Evolutionary conservation across 441 rosid genomes (phyloP), one percentile per base, ranked within the genome.

Genomic region (Sinapis alba): DNA sequence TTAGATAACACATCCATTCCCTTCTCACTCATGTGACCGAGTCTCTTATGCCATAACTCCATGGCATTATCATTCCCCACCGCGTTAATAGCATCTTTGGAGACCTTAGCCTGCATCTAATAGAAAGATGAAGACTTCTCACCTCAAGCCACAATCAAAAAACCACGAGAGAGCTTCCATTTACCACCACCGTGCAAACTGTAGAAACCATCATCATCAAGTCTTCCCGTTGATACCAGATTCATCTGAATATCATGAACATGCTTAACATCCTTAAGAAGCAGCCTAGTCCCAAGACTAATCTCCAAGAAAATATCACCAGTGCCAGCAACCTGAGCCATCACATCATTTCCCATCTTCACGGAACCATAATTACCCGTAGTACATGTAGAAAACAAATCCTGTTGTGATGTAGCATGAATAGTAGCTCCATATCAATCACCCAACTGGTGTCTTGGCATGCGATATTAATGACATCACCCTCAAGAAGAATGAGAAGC

Each of bases 201-300:
- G 7, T 12, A 32, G 5, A n/a, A 57, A 38, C 43, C 38, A 0
- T 69, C 58, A 36, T 57, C 65, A 24, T 56, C 53, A 69, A 69
- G 26, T 11, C 9, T 58, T 0, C 7, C 2, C 1, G 5, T 58
- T 8, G 56, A 68, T 6, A 53, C 53, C 30, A 53, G 8, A 1
- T 53, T 51, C 20, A 32, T 3, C 0, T 0, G 6, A 7, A 69
- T 0, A 41, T 54, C 1, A 4, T 1, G 36, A 0, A 59, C 28
- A 59, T 69, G 38, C 43, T 59, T 38, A 36, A 59, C 28, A 23
- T 2, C 41, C 6, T 69, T 69, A 69, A 59, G 41, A 41, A 69
- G 0, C 18, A 69, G 4, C 13, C 8, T 59, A 69, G 65, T 58
- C 2, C 19, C 26, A 59, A 24, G 1, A 69, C 36, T 69, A 69